Percentiles rank a stretch among this genome's conserved stretches.
Evolutionary conservation across 2,329 filamentous ascomycete species (phyloP).

Genomic region (Podosphaera leucotricha): DNA sequence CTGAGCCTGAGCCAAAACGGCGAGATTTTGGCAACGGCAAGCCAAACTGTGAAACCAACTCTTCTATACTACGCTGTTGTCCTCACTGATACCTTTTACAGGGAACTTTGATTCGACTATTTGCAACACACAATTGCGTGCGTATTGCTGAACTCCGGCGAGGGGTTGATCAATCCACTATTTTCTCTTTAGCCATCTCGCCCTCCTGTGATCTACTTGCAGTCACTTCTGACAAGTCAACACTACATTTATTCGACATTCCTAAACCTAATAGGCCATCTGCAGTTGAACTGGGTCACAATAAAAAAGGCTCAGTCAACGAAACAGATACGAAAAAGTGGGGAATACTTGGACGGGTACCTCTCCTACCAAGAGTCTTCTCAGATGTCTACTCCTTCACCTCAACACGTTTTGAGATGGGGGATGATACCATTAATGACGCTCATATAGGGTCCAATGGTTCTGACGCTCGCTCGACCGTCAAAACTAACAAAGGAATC

Average conservation of each 20-base stretch:
- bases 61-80: not conserved
- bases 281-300: conserved; percentile 15
- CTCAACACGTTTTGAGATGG: conserved; percentile 59
- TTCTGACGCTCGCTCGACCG: conserved; percentile 18
- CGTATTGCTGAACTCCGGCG: conserved; percentile 66
- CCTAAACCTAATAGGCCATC: conserved; percentile 27
- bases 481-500: conserved; percentile 50
- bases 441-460: conserved; percentile 15
- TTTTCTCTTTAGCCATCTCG: conserved; percentile 75
- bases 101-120: conserved; percentile 76
- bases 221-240: conserved; percentile 90
- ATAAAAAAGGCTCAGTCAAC: conserved; percentile 13
- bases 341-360: conserved; percentile 64
- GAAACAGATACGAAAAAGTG: conserved; percentile 43
- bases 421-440: conserved; percentile 51
- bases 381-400: conserved; percentile 77
- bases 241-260: conserved; percentile 80
- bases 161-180: conserved; percentile 66
- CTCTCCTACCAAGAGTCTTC: conserved; percentile 65
- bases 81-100: conserved; percentile 13
- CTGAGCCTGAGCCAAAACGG: conserved; percentile 62
- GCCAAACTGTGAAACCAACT: conserved; percentile 36
- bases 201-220: conserved; percentile 60
- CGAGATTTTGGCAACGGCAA: conserved; percentile 66
- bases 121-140: conserved; percentile 56